A percentile compares a stretch with the other conserved stretches of the same genome.
phyloP scores from a whole-genome alignment of 208 protist genomes.

The Leishmania braziliensis region DNA sequence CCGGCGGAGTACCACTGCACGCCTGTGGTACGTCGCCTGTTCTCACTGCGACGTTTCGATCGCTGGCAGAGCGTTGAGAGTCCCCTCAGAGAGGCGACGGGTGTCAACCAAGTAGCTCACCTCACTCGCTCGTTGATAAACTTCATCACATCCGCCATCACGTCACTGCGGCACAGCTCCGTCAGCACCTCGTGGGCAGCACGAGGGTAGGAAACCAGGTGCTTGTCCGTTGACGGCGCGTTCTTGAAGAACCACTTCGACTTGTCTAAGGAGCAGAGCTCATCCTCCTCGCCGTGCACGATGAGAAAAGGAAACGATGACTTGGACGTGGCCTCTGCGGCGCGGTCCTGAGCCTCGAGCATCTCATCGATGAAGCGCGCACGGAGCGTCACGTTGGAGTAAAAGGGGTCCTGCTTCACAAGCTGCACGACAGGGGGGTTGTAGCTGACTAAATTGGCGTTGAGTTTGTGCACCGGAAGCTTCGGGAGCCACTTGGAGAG shows the following conservation, averaged over 20 bases:
- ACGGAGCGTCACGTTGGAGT: conserved; percentile 34
- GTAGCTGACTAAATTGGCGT: conserved; percentile 32
- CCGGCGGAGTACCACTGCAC: not conserved
- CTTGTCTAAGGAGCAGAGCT: conserved; percentile 40
- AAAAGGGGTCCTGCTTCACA: conserved; percentile 65
- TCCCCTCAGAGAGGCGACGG: not conserved
- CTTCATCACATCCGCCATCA: conserved; percentile 54
- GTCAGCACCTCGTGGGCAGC: conserved; percentile 70
- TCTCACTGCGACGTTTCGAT: not conserved
- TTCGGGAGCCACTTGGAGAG: conserved; percentile 50
- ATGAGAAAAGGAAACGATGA: conserved; percentile 65
- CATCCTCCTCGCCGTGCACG: conserved; percentile 60
- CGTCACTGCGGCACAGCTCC: conserved; percentile 50
- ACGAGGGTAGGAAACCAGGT: conserved; percentile 43
- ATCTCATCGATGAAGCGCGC: conserved; percentile 60
- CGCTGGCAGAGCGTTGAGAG: not conserved
- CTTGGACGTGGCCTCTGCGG: conserved; percentile 17
- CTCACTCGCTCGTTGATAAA: conserved; percentile 43
- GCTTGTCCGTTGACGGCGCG: conserved; percentile 53
- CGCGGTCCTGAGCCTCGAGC: conserved; percentile 45
- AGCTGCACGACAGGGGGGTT: conserved; percentile 62
- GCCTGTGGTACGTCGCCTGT: not conserved
- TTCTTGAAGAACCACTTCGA: conserved; percentile 46
- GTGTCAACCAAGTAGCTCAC: not conserved
- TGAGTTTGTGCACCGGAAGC: conserved; percentile 40